Percentiles rank a stretch among this genome's conserved stretches.
These are phyloP conservation scores for Emiliania huxleyi DNA, from an alignment of 78 protist genomes.

Conservation along the genomic window DNA sequence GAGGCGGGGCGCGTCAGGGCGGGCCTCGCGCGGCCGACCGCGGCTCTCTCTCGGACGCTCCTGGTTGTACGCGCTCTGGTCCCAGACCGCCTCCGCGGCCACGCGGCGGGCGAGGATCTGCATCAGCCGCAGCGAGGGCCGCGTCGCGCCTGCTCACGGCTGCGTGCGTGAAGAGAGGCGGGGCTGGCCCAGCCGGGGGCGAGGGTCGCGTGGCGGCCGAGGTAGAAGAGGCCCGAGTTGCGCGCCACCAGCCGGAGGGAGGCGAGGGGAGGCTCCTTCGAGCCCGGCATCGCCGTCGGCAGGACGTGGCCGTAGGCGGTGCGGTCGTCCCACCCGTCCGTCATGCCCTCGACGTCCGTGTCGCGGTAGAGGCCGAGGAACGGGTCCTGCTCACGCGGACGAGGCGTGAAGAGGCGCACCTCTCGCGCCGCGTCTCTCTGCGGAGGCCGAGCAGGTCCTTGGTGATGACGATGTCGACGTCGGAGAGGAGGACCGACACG, in stretches of 20 bases:
- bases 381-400: conserved; percentile 13
- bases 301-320: neutral
- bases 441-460: no score
- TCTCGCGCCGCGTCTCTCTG: no score
- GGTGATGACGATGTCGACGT: neutral
- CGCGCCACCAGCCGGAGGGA: neutral
- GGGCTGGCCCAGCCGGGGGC: no score
- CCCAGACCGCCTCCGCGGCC: neutral
- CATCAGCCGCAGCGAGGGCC: no score
- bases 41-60: no score
- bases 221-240: conserved; percentile 29
- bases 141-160: no score
- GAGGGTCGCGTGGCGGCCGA: no score
- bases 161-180: no score
- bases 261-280: no score
- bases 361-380: neutral
- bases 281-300: neutral
- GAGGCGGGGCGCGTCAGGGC: no score
- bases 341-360: conserved; percentile 18
- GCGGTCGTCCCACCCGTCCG: conserved; percentile 21
- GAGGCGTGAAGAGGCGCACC: no score
- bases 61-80: conserved; percentile 10
- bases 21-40: no score
- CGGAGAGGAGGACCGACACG: neutral
- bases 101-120: neutral